These are phyloP conservation scores for Xanthoconium stramineum DNA, from an alignment of 768 basidiomycete genomes.

Conservation along the genomic window DNA sequence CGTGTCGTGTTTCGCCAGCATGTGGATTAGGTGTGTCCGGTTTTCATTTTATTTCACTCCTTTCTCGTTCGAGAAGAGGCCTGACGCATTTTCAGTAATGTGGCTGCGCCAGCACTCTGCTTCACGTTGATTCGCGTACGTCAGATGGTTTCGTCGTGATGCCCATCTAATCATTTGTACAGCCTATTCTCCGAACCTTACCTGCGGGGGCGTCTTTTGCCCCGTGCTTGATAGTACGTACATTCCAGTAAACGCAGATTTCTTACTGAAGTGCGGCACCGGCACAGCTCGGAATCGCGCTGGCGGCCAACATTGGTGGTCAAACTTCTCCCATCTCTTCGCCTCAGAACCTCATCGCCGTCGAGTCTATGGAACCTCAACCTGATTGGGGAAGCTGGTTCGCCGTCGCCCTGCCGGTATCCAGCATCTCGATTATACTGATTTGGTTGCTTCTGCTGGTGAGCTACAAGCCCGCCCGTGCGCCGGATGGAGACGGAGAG, in stretches of 20 bases:
- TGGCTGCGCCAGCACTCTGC: constrained; percentile 95
- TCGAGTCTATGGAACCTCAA: constrained; percentile 79
- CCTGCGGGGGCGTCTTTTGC: constrained; percentile 85
- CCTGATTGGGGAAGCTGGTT: constrained; percentile 95
- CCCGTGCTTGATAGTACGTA: constrained; percentile 84
- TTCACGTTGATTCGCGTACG: constrained; percentile 91
- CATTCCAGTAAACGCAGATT: background rate
- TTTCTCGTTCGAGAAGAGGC: background rate
- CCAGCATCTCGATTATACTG: constrained; percentile 75
- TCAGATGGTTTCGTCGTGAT: constrained; percentile 2
- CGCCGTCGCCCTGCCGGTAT: constrained; percentile 88
- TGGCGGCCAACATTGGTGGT: constrained; percentile 98
- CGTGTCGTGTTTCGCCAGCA: constrained; percentile 96
- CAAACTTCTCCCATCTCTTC: constrained; percentile 97
- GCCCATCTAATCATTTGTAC: constrained; percentile 5
- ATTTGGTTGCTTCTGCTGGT: constrained; percentile 90
- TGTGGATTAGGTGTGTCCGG: constrained; percentile 89
- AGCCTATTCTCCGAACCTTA: constrained; percentile 93
- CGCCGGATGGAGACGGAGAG: constrained; percentile 71
- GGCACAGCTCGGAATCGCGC: constrained; percentile 83
- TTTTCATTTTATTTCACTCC: background rate
- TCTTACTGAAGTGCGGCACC: background rate
- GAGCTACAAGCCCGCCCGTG: constrained; percentile 71
- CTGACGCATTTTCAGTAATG: constrained; percentile 58
- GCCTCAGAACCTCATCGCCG: constrained; percentile 94